Base-by-base conservation (phyloP, 164 flowering plant species). In the Chimonanthus salicifolius region DNA sequence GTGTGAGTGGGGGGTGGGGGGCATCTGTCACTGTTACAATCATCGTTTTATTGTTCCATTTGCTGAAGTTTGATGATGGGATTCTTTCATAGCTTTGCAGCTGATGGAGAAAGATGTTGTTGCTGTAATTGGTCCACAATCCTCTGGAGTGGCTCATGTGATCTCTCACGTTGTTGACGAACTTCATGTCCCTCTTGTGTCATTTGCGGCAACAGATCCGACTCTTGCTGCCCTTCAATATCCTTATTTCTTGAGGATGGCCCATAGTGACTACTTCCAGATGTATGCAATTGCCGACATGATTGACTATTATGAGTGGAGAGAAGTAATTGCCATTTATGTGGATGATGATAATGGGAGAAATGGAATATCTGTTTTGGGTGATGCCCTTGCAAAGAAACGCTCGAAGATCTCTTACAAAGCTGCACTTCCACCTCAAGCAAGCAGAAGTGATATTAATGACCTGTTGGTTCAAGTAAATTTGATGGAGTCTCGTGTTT, bases 271-370 rank as follows among this genome's bases (percentile, higher is more conserved):
- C 78, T 82, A 76, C 70, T 87, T 78, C 77, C 97, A 92, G 76
- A 94, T 94, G 99, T 47, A 83, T 47, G 99, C 94, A 15, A 70
- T 94, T 64, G 89, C 97, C 71, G 96, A 87, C 73, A 43, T 94
- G 68, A 82, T 94, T n/a, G 87, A 83, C 1, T 76, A 74, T 74
- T 83, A 74, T 76, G 87, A 82, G 13, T 94, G 97, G 97, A 91
- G 77, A 76, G 93, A 94, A 79, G 92, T 92, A 1, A 84, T 92
- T 71, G 90, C 95, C n/a, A 87, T 94, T 48, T 92, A 75, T 73
- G 92, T 90, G 20, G 99, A 94, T 78, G 92, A 92, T 83, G 99
- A 92, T 77, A 85, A 86, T 74, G 97, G 97, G 16, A 83, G 99
- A 80, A 84, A 75, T 76, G 97, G 95, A 49, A 83, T 94, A 65